phyloP scores from a whole-genome alignment of 2,329 filamentous ascomycete genomes.

The Grosmannia clavigera region DNA sequence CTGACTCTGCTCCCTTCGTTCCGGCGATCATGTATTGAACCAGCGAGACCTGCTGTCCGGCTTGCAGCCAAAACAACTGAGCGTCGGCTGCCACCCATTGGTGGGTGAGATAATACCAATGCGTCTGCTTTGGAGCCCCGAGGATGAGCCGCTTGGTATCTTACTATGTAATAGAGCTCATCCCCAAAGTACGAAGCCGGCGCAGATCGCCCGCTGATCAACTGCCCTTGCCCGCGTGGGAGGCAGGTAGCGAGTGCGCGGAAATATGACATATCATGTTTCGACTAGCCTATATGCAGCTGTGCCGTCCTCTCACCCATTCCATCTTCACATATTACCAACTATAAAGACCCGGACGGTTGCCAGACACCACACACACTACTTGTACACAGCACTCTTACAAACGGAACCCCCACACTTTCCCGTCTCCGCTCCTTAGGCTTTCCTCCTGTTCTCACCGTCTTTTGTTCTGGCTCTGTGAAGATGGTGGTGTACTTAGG shows the following conservation, averaged over 20 bases:
- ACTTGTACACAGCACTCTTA: not conserved
- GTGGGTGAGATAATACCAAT: not conserved
- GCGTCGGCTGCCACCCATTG: not conserved
- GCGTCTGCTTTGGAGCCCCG: not conserved
- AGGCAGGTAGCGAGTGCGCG: not conserved
- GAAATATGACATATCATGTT: not conserved
- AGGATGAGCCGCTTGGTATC: not conserved
- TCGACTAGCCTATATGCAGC: not conserved
- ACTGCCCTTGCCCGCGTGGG: not conserved
- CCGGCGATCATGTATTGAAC: not conserved
- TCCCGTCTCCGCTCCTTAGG: not conserved
- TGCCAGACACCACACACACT: not conserved
- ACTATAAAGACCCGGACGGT: too few relatives aligned
- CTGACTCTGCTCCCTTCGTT: not conserved
- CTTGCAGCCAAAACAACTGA: not conserved
- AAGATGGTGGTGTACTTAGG: not conserved
- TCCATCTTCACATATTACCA: not conserved
- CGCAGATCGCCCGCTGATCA: conserved; percentile 1
- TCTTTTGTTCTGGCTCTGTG: not conserved
- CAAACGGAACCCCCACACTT: not conserved
- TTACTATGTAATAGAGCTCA: not conserved
- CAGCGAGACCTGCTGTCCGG: not conserved
- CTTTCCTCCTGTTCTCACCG: not conserved
- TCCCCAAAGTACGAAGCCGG: not conserved
- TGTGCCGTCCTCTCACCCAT: not conserved